Conservation (phyloP, 345 rosid species). For the Jatropha curcas region DNA sequence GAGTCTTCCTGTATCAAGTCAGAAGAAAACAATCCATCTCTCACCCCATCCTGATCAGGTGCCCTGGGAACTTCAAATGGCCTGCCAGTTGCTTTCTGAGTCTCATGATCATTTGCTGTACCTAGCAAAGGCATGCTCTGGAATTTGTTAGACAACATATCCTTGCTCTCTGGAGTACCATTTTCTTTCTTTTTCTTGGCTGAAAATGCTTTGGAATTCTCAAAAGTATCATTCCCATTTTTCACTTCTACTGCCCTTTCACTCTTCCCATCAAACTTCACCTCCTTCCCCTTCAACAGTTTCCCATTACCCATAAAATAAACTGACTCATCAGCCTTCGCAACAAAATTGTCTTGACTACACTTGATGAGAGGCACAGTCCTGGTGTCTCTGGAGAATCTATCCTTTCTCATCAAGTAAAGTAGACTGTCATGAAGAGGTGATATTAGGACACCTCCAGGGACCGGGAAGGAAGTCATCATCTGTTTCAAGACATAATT, state of each 20-base stretch:
- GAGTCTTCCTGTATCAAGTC: constrained; percentile 29
- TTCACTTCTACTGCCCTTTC: constrained; percentile 24
- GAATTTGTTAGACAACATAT: constrained; percentile 9
- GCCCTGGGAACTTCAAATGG: constrained; percentile 27
- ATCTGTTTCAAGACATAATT: constrained; percentile 47
- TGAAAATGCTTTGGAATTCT: constrained; percentile 8
- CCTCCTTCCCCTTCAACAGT: constrained; percentile 36
- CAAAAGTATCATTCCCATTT: constrained; percentile 12
- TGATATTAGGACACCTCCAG: constrained; percentile 52
- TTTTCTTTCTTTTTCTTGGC: constrained; percentile 22
- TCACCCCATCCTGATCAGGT: constrained; percentile 23
- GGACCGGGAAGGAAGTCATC: constrained; percentile 59
- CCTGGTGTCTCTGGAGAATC: constrained; percentile 24
- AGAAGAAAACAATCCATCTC: constrained; percentile 17
- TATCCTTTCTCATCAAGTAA: constrained; percentile 35
- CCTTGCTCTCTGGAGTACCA: constrained; percentile 27
- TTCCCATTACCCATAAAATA: constrained; percentile 29
- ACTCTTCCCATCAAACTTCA: constrained; percentile 33
- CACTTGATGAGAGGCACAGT: constrained; percentile 20
- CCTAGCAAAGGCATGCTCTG: constrained; percentile 20
- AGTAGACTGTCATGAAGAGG: constrained; percentile 66
- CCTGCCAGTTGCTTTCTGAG: constrained; percentile 20
- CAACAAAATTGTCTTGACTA: constrained; percentile 30
- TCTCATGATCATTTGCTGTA: constrained; percentile 18
- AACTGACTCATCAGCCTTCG: constrained; percentile 29